Base-by-base conservation (phyloP, 2,329 filamentous ascomycete genomes). In the Geosmithia putterillii region DNA sequence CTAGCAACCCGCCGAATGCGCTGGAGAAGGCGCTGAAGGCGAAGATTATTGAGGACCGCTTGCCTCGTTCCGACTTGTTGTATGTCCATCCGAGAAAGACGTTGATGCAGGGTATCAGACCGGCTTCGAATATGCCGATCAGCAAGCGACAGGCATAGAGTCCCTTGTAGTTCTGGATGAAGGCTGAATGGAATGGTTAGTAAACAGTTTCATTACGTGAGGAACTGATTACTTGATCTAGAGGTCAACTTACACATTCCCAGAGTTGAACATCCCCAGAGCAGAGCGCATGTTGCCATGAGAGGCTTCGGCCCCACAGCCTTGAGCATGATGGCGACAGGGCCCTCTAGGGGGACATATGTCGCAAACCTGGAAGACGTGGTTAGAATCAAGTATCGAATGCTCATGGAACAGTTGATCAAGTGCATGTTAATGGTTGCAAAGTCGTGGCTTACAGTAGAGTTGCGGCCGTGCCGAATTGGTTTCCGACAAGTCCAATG, bases 1-100 rank as follows among this genome's bases (percentile, higher is more conserved):
- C 64, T 9, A 69, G 59, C n/a, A 69, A 52, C n/a, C 65, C 64
- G 3, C 61, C 61, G 44, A 67, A 66, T 7, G 61, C 59, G 22
- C 58, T 61, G 28, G 65, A 59, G 12, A 67, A 49, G 17, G 61
- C 60, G 44, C 62, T 64, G 22, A 61, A 61, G 4, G 58, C 57
- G 39, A 65, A 68, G 25, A 68, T 54, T 34, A 67, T 56, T 32
- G 62, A 59, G 14, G 57, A 52, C 22, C 64, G 38, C 20, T 49
- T 45, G 3, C 46, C 46, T 35, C 46, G 43, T 35, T 51, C 49
- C 4, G 47, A 49, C 40, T 47, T 45, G 19, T 48, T 46, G 42
- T 51, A 51, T 8, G 50, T 43, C 46, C 43, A 47, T 19, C 47
- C 49, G 18, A 51, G 36, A 36, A 48, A 51, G 20, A 47, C 45